These are phyloP conservation scores for Barnettozyma botsteinii DNA, from an alignment of 805 yeast species.

Conservation along the genomic window DNA sequence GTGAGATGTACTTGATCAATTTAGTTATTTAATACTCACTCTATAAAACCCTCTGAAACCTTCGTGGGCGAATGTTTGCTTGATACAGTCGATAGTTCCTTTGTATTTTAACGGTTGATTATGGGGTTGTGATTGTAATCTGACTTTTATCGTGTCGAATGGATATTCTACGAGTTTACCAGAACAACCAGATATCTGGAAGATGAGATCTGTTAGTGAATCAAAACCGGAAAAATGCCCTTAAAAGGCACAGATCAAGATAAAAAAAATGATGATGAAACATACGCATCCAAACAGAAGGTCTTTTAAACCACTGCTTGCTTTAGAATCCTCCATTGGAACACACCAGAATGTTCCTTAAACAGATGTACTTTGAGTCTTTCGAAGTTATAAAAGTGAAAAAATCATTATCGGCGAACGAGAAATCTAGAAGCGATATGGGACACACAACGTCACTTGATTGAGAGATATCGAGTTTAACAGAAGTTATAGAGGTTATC, in stretches of 20 bases:
- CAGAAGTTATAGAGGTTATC: too few relatives aligned
- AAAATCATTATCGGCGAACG: too few relatives aligned
- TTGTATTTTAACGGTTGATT: conserved; percentile 38
- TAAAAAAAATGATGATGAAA: not conserved
- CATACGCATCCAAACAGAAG: conserved; percentile 8
- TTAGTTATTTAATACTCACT: conserved; percentile 17
- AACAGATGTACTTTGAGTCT: too few relatives aligned
- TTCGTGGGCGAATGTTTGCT: conserved; percentile 55
- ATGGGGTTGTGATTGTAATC: conserved; percentile 73
- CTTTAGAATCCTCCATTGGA: not conserved
- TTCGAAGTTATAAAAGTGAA: too few relatives aligned
- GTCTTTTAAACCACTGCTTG: conserved; percentile 1
- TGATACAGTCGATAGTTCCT: conserved; percentile 63
- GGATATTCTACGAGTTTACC: conserved; percentile 90
- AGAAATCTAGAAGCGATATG: too few relatives aligned
- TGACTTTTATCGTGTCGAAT: conserved; percentile 86
- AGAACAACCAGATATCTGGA: conserved; percentile 56
- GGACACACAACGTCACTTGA: too few relatives aligned
- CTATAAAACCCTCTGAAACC: conserved; percentile 77
- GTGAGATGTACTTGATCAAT: not conserved
- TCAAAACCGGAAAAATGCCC: not conserved
- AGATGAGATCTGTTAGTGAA: conserved; percentile 18
- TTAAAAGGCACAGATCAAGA: conserved; percentile 21
- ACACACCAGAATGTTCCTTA: too few relatives aligned
- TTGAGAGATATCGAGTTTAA: too few relatives aligned